These are phyloP conservation scores for Pyrrhoderma noxium DNA, from an alignment of 1,284 basidiomycete species.

Conservation along the genomic window DNA sequence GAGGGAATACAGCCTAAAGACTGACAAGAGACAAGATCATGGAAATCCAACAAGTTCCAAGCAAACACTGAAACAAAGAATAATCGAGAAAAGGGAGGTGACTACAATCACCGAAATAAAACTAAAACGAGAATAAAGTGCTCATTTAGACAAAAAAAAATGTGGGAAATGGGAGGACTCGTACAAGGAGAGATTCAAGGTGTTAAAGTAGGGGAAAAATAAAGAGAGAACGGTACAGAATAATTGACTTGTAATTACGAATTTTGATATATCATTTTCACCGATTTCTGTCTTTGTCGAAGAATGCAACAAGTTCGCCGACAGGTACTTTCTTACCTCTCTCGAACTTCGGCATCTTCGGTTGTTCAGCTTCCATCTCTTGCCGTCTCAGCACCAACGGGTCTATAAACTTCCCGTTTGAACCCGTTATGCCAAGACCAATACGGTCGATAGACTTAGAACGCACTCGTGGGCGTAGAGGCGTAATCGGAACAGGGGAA, in stretches of 20 bases:
- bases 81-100: slow-evolving; percentile 25
- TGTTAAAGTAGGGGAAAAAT: slow-evolving; percentile 42
- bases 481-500: slow-evolving; percentile 30
- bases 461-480: slow-evolving; percentile 40
- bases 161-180: slow-evolving; percentile 1
- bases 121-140: slow-evolving; percentile 14
- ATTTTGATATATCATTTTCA: neutral
- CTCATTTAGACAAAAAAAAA: slow-evolving; percentile 20
- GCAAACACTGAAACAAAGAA: slow-evolving; percentile 29
- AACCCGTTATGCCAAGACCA: slow-evolving; percentile 23
- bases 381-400: slow-evolving; percentile 62
- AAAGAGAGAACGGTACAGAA: neutral
- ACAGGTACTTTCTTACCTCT: slow-evolving; percentile 61
- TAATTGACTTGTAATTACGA: neutral
- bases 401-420: slow-evolving; percentile 54
- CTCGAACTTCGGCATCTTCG: slow-evolving; percentile 27
- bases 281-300: slow-evolving; percentile 55
- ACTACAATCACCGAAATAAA: no score
- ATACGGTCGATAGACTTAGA: slow-evolving; percentile 49
- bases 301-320: slow-evolving; percentile 73
- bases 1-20: neutral
- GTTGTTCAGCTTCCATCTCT: slow-evolving; percentile 39
- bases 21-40: neutral
- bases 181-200: slow-evolving; percentile 25
- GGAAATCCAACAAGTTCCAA: slow-evolving; percentile 22